These are phyloP conservation scores for Botrytis deweyae DNA, from an alignment of 2,329 filamentous ascomycete genomes.

Conservation along the genomic window DNA sequence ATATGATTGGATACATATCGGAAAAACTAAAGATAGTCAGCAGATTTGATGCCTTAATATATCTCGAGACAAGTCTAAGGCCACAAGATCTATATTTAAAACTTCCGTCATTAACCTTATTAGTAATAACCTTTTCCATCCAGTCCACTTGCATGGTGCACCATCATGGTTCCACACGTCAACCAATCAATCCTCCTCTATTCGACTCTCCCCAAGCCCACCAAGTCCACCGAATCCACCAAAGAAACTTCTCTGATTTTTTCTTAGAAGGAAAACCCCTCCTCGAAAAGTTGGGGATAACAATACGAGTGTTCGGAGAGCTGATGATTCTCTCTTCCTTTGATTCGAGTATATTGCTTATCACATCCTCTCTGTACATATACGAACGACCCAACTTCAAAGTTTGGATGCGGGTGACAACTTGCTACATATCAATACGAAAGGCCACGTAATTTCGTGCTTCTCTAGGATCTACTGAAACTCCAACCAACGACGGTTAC, in stretches of 20 bases:
- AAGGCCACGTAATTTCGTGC: neutral
- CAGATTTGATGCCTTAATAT: neutral
- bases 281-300: neutral
- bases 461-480: neutral
- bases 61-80: neutral
- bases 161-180: neutral
- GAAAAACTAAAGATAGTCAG: too few species aligned
- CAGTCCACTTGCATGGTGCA: neutral
- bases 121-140: neutral
- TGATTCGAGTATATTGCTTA: neutral
- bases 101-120: neutral
- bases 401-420: neutral
- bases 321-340: neutral
- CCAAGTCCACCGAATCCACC: neutral
- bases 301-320: neutral
- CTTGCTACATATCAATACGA: neutral
- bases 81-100: conserved; percentile 8
- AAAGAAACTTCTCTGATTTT: neutral
- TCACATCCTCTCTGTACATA: neutral
- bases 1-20: neutral
- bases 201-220: neutral
- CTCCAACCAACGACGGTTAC: neutral
- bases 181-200: neutral
- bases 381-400: neutral
- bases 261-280: neutral